Conservation (phyloP, 2,329 filamentous ascomycete species). For the Trichoderma breve region DNA sequence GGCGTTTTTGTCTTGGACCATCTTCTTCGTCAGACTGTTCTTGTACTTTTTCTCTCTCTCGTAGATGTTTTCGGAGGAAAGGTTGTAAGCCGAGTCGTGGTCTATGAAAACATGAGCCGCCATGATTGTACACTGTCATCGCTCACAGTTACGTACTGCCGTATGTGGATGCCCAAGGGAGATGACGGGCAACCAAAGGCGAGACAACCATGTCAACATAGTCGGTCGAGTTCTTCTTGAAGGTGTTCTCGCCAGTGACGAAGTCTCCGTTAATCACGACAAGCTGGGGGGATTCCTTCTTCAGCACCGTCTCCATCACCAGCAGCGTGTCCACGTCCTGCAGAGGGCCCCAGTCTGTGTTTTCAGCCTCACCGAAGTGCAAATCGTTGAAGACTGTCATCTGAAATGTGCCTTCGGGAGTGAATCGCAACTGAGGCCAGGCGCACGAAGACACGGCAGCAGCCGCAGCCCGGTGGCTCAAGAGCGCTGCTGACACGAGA, state of each 20-base stretch:
- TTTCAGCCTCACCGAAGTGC: background rate
- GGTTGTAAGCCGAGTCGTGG: background rate
- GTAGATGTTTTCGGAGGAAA: background rate
- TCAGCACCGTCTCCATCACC: background rate
- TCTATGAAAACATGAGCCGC: background rate
- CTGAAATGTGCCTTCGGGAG: background rate
- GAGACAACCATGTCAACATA: background rate
- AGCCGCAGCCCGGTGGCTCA: background rate
- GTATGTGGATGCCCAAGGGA: background rate
- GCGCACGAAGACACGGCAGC: background rate
- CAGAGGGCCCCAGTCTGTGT: slow-evolving; percentile 1
- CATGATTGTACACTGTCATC: background rate
- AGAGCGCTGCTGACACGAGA: background rate
- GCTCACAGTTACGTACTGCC: background rate
- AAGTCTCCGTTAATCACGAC: background rate
- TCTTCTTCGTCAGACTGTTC: background rate
- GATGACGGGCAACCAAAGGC: background rate
- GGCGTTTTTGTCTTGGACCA: background rate
- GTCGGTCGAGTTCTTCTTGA: background rate
- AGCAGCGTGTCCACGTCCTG: slow-evolving; percentile 1
- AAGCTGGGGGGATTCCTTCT: background rate
- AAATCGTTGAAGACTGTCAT: slow-evolving; percentile 8
- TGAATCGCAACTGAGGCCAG: background rate
- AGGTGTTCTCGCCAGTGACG: background rate
- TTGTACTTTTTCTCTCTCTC: background rate